phyloP scores from a whole-genome alignment of 2,329 filamentous ascomycete genomes.

The Aaosphaeria arxii region DNA sequence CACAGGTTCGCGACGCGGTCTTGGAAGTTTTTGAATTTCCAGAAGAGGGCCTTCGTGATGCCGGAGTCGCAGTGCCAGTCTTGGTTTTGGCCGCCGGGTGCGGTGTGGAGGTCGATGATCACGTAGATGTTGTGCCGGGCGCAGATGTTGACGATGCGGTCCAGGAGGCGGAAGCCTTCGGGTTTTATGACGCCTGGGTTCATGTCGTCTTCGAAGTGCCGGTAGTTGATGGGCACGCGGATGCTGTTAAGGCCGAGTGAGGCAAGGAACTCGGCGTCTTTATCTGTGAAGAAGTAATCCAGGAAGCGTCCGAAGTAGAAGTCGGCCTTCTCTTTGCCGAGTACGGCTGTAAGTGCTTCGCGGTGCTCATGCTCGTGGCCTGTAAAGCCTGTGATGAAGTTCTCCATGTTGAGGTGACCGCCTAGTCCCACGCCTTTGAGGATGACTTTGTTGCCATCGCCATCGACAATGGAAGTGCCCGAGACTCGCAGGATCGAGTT shows the following conservation, averaged over 20 bases:
- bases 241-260: constrained; percentile 10
- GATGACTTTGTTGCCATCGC: constrained; percentile 6
- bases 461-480: constrained; percentile 10
- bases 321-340: constrained; percentile 10
- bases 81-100: constrained; percentile 15
- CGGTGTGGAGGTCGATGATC: constrained; percentile 12
- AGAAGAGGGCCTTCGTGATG: constrained; percentile 11
- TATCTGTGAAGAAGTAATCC: constrained; percentile 14
- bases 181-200: constrained; percentile 6
- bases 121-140: constrained; percentile 11
- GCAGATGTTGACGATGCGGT: constrained; percentile 8
- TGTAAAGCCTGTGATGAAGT: constrained; percentile 13
- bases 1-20: constrained; percentile 10
- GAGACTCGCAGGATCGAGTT: constrained; percentile 3
- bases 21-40: constrained; percentile 11
- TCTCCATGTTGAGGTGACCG: constrained; percentile 15
- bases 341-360: constrained; percentile 4
- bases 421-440: constrained; percentile 14
- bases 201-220: constrained; percentile 9
- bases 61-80: constrained; percentile 13
- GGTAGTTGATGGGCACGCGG: constrained; percentile 11
- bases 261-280: constrained; percentile 11
- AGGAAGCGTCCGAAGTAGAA: constrained; percentile 13
- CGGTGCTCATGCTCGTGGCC: constrained; percentile 14
- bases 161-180: constrained; percentile 8